These are phyloP conservation scores for Acanthamoeba royreba DNA, from an alignment of 208 protist species.

Conservation along the genomic window DNA sequence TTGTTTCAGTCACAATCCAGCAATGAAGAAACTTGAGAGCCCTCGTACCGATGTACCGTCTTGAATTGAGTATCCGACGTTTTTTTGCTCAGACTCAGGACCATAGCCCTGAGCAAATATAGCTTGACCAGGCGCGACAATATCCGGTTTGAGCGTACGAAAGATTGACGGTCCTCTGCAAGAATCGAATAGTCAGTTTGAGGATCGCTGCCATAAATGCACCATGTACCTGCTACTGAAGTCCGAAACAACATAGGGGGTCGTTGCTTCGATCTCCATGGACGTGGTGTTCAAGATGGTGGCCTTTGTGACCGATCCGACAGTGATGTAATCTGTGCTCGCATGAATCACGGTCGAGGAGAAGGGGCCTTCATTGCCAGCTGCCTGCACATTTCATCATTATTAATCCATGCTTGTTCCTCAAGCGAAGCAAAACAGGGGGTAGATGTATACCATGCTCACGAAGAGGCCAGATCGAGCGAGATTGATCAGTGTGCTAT, in stretches of 20 bases:
- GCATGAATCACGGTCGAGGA: not conserved
- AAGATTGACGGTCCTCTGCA: not conserved
- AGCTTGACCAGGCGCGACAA: not conserved
- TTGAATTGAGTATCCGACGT: not conserved
- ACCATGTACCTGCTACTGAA: not conserved
- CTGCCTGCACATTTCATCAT: not conserved
- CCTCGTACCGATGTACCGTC: not conserved
- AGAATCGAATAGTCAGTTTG: not conserved
- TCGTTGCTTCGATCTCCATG: not conserved
- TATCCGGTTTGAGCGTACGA: not conserved
- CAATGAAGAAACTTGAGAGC: not conserved
- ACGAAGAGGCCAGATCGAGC: no score
- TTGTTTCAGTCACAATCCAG: not conserved
- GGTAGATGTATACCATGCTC: no score
- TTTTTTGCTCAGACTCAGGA: not conserved
- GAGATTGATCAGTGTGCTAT: no score
- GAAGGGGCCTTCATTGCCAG: not conserved
- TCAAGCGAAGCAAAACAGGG: not conserved
- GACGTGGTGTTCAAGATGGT: not conserved
- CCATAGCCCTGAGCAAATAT: not conserved
- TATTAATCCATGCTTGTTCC: not conserved
- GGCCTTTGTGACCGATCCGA: not conserved
- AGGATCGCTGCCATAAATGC: not conserved
- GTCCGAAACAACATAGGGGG: not conserved
- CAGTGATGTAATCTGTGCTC: not conserved